phyloP scores from a whole-genome alignment of 202 grass and related monocot genomes.

The Hordeum pubiflorum region DNA sequence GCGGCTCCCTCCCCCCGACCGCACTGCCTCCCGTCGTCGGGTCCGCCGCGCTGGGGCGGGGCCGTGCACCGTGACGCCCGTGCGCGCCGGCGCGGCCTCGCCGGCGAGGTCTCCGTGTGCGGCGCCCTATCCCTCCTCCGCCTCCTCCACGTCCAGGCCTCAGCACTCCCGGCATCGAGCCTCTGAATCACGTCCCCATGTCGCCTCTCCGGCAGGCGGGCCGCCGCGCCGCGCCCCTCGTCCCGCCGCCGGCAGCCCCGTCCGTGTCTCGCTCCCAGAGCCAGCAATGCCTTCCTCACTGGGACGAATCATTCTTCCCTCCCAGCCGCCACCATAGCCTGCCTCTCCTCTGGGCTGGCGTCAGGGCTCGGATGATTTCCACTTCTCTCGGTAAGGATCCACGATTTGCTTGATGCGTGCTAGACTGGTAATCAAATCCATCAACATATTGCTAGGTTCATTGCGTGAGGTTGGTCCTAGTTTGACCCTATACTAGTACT shows the following conservation, averaged over 20 bases:
- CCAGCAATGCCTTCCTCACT: not conserved
- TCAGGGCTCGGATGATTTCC: not conserved
- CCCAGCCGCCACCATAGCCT: not conserved
- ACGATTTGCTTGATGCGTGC: not conserved
- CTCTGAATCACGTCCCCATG: not conserved
- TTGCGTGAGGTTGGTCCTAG: not conserved
- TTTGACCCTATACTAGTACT: not conserved
- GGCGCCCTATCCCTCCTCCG: not conserved
- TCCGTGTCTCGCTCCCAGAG: not conserved
- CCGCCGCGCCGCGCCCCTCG: not conserved
- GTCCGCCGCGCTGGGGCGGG: too few species aligned
- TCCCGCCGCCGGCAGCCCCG: not conserved
- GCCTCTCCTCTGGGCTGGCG: not conserved
- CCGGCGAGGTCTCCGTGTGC: not conserved
- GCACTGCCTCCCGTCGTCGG: too few species aligned
- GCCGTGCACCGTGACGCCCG: too few species aligned
- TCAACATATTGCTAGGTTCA: not conserved
- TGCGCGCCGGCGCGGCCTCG: not conserved
- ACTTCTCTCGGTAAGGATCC: not conserved
- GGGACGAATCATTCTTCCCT: not conserved
- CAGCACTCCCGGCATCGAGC: not conserved
- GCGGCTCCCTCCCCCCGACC: not conserved
- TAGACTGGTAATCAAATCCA: not conserved
- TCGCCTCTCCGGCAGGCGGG: conserved; percentile 1
- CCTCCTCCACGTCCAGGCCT: not conserved